A percentile compares a stretch with the other conserved stretches of the same genome.
Evolutionary conservation across 179 eudicot species (phyloP).

Genomic region (Vitellaria paradoxa): DNA sequence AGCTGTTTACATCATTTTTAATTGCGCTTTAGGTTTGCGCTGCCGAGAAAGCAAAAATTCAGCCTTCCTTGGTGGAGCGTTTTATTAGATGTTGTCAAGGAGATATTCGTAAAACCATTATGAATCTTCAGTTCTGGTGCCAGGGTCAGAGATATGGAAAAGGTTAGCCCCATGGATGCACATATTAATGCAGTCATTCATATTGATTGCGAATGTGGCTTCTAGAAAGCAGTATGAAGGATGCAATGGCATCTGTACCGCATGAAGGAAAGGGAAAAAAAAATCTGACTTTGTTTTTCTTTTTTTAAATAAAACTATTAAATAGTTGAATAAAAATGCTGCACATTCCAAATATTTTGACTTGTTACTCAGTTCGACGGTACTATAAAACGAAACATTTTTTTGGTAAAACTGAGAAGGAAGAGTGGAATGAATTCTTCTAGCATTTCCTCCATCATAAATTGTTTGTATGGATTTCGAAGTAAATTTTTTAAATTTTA

Average conservation of each 20-base stretch:
- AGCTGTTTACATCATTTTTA: constrained; percentile 16
- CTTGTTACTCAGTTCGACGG: not conserved
- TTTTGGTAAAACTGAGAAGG: not conserved
- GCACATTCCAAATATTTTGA: not conserved
- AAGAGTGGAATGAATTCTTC: not conserved
- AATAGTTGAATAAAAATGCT: not conserved
- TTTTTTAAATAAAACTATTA: not conserved
- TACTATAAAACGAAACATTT: too few relatives aligned
- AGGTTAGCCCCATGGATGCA: constrained; percentile 29
- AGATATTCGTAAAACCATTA: constrained; percentile 83
- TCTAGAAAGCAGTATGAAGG: not conserved
- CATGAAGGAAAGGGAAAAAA: not conserved
- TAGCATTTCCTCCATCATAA: not conserved
- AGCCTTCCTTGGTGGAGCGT: constrained; percentile 57
- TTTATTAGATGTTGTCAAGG: constrained; percentile 57
- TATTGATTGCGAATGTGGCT: constrained; percentile 11
- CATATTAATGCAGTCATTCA: constrained; percentile 3
- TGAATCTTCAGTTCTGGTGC: constrained; percentile 92
- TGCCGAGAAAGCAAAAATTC: constrained; percentile 58
- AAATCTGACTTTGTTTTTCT: not conserved
- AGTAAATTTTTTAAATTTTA: not conserved
- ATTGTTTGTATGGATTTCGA: not conserved
- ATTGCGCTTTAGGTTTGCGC: constrained; percentile 61
- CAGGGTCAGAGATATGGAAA: constrained; percentile 50
- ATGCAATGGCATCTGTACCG: not conserved